Evolutionary conservation across 805 yeast genomes (phyloP).

Genomic region (Kluyveromyces aestuarii): DNA sequence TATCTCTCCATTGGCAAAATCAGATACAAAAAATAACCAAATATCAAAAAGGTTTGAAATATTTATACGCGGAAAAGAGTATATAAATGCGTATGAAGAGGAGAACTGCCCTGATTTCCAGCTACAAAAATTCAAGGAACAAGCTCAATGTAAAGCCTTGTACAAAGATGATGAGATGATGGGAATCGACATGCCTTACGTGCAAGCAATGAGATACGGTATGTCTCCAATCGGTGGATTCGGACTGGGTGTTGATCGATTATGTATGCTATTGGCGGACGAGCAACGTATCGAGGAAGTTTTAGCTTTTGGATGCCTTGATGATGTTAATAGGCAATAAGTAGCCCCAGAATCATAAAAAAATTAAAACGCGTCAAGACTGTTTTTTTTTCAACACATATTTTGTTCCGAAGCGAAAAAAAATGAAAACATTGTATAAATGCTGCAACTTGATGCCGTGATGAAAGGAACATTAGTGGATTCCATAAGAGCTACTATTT

Average conservation of each 20-base stretch:
- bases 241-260: constrained; percentile 90
- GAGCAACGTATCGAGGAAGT: constrained; percentile 64
- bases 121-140: constrained; percentile 48
- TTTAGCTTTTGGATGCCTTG: constrained; percentile 61
- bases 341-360: constrained; percentile 15
- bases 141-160: constrained; percentile 39
- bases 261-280: constrained; percentile 69
- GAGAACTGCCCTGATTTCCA: constrained; percentile 84
- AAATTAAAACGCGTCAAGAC: too few species aligned
- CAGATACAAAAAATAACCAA: constrained; percentile 30
- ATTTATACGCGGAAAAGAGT: constrained; percentile 71
- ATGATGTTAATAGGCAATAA: constrained; percentile 63
- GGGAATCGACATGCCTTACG: constrained; percentile 63
- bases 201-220: constrained; percentile 80
- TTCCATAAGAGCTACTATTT: too few species aligned
- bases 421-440: too few species aligned
- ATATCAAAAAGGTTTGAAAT: constrained; percentile 74
- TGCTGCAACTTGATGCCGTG: too few species aligned
- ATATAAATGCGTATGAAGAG: constrained; percentile 91
- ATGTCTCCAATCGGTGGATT: constrained; percentile 98
- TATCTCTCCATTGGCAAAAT: constrained; percentile 84
- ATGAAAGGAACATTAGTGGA: too few species aligned
- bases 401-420: background rate
- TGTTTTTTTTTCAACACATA: too few species aligned
- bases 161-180: constrained; percentile 53